Evolutionary conservation across 2,329 filamentous ascomycete genomes (phyloP).

Genomic region (Magnaporthiopsis rhizophila): DNA sequence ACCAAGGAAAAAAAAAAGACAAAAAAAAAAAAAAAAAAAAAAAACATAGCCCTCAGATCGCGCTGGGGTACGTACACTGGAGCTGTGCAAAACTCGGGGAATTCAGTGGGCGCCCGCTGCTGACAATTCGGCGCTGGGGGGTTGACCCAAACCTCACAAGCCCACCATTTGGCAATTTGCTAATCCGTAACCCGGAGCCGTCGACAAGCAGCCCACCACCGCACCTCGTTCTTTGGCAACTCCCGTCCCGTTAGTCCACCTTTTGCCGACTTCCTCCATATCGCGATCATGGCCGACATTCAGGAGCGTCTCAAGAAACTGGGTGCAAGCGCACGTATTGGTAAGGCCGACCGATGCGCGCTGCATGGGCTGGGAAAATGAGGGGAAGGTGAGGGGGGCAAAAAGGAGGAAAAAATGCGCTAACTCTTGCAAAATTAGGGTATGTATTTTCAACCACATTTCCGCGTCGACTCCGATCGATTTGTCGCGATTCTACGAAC

Average conservation of each 20-base stretch:
- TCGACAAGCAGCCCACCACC: not conserved
- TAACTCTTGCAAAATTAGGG: no score
- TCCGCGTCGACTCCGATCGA: no score
- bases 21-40: not conserved
- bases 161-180: not conserved
- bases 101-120: not conserved
- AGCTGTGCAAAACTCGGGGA: not conserved
- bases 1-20: not conserved
- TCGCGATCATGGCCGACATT: conserved; percentile 41
- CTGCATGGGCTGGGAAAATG: no score
- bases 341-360: conserved; percentile 31
- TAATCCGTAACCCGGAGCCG: not conserved
- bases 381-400: no score
- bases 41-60: not conserved
- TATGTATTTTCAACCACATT: no score
- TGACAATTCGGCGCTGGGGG: not conserved
- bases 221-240: no score
- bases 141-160: not conserved
- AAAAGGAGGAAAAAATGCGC: no score
- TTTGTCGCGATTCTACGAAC: no score
- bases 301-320: conserved; percentile 55
- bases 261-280: not conserved
- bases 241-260: no score
- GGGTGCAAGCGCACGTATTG: conserved; percentile 50
- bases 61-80: not conserved